Base-by-base conservation (phyloP, 345 rosid species). In the Gossypium stocksii region DNA sequence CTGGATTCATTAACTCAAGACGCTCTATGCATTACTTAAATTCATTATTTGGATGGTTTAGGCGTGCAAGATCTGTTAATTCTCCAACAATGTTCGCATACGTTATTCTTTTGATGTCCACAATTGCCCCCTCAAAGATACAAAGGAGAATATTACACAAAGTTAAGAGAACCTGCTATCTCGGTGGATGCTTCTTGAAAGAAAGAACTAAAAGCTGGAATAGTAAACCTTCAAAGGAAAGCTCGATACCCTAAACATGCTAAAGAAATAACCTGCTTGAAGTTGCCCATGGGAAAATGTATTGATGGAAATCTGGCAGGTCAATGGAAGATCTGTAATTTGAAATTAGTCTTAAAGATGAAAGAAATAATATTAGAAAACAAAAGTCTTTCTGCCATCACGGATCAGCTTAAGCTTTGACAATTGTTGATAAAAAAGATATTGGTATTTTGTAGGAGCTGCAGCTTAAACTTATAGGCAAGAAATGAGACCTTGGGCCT, bases 41-140 rank as follows among this genome's bases (percentile, higher is more conserved):
- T 38, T 64, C 48, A 64, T 64, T 38, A 41, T 64, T 64, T 64
- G 49, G 68, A 64, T n/a, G 41, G 49, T 41, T 62, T 64, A 64
- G 46, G 49, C 49, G 5, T 64, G 23, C 23, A 63, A 38, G 13
- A 38, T 63, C 46, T 8, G 68, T 10, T 17, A 19, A 63, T 38
- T 63, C 68, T 38, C 48, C 23, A 38, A 63, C 14, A 63, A 63
- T 3, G 17, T 38, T 38, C 5, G 48, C 45, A 17, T 7, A 41
- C 17, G 25, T 17, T 63, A 38, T 43, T 34, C 44, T 38, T 34
- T 38, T 13, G n/a, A 38, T 63, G 48, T 9, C 20, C 48, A 38
- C 48, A 17, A 38, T 38, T 38, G 68, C 48, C 68, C 41, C 68
- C 25, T 64, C n/a, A 64, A 38, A 64, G 68, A 23, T 64, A 64